Conservation (phyloP, 2,329 filamentous ascomycete genomes). For the Paracoccidioides brasiliensis region DNA sequence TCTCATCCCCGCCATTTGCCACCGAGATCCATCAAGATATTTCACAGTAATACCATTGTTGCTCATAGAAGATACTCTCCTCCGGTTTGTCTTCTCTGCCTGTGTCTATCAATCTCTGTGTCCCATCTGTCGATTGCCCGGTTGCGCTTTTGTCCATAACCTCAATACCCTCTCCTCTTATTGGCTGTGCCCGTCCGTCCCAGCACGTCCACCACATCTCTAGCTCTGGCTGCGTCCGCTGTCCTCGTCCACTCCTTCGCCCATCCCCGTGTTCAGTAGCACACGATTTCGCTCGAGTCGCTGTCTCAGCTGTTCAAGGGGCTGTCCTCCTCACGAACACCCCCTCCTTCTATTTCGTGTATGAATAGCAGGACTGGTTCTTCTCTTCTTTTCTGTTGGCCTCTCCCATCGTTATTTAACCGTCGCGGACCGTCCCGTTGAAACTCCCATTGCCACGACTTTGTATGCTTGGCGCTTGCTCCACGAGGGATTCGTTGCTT, state of each 20-base stretch:
- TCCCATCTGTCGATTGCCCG: not conserved
- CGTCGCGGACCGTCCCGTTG: conserved; percentile 1
- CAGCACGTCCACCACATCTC: conserved; percentile 1
- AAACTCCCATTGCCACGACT: not conserved
- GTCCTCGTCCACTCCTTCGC: conserved; percentile 3
- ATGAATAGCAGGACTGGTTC: not conserved
- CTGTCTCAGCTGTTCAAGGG: not conserved
- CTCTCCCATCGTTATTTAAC: not conserved
- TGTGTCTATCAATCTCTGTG: not conserved
- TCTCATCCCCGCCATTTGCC: conserved; percentile 1
- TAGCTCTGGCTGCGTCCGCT: not conserved
- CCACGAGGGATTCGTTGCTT: not conserved
- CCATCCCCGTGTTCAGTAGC: not conserved
- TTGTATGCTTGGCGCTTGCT: not conserved
- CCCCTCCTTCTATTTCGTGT: not conserved
- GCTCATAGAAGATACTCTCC: not conserved
- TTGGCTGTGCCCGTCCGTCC: not conserved
- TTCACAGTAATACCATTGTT: not conserved
- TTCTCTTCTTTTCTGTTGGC: not conserved
- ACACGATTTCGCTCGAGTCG: not conserved
- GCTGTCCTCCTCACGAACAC: not conserved
- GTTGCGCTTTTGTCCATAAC: not conserved
- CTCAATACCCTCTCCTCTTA: not conserved
- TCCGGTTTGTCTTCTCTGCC: not conserved
- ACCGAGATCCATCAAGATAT: not conserved